Evolutionary conservation across 192 early-diverging fungal species (phyloP).

Genomic region (Diversispora eburnea): DNA sequence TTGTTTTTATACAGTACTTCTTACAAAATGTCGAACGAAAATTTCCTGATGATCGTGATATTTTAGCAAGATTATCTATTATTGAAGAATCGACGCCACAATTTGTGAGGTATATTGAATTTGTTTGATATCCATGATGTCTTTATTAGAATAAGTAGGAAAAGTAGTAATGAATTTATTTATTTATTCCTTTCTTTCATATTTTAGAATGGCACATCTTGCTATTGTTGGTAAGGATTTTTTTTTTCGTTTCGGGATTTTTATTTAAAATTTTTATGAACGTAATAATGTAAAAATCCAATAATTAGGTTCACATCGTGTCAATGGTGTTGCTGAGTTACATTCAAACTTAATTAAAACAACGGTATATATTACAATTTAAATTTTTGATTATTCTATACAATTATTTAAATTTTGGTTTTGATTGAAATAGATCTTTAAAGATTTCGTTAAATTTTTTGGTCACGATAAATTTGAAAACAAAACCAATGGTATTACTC

Average conservation of each 20-base stretch:
- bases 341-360: slow-evolving; percentile 81
- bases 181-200: background rate
- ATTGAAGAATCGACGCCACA: slow-evolving; percentile 93
- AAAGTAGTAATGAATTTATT: no score
- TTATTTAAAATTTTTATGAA: background rate
- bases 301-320: slow-evolving; percentile 74
- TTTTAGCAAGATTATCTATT: slow-evolving; percentile 84
- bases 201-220: slow-evolving; percentile 85
- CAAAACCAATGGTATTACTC: slow-evolving; percentile 98
- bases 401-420: background rate
- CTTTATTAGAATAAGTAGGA: no score
- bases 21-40: slow-evolving; percentile 86
- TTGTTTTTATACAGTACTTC: slow-evolving; percentile 63
- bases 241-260: background rate
- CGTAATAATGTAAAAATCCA: background rate
- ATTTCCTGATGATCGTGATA: slow-evolving; percentile 83
- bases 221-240: slow-evolving; percentile 67
- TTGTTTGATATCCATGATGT: no score
- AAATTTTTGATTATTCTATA: slow-evolving; percentile 7
- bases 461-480: slow-evolving; percentile 89
- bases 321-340: slow-evolving; percentile 93
- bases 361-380: slow-evolving; percentile 33
- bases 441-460: slow-evolving; percentile 87
- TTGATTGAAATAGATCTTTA: slow-evolving; percentile 60
- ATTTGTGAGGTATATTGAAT: slow-evolving; percentile 55